Percentiles rank a stretch among this genome's conserved stretches.
Conservation (phyloP, 2,329 filamentous ascomycete genomes). For the Epichloe sp. region DNA sequence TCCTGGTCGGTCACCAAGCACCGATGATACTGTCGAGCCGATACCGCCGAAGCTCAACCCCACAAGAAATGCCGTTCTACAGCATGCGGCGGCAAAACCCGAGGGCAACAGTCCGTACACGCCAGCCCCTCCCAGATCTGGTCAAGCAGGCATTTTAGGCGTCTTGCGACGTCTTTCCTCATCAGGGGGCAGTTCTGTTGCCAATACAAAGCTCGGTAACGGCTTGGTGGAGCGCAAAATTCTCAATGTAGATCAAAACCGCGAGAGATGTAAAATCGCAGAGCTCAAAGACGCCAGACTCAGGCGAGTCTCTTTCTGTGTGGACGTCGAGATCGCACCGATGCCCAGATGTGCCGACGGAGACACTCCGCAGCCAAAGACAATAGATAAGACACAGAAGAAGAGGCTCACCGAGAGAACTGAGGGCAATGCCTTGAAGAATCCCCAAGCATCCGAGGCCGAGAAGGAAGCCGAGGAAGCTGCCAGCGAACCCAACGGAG, state of each 20-base stretch:
- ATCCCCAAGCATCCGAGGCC: conserved; percentile 45
- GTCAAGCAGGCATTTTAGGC: conserved; percentile 61
- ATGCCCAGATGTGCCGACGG: conserved; percentile 64
- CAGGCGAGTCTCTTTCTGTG: conserved; percentile 82
- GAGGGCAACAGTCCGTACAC: conserved; percentile 55
- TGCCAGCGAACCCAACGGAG: background rate
- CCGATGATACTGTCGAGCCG: conserved; percentile 21
- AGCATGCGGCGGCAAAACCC: conserved; percentile 37
- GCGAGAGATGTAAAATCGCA: conserved; percentile 65
- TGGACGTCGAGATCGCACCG: conserved; percentile 92
- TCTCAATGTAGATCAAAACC: conserved; percentile 70
- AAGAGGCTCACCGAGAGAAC: conserved; percentile 53
- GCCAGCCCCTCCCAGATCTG: conserved; percentile 58
- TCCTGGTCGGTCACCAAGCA: conserved; percentile 11
- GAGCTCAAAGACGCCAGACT: conserved; percentile 74
- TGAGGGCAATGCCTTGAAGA: conserved; percentile 63
- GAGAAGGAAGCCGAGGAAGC: conserved; percentile 23
- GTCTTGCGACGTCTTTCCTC: conserved; percentile 75
- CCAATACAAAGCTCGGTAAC: conserved; percentile 29
- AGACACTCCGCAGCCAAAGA: conserved; percentile 26
- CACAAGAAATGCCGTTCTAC: conserved; percentile 45
- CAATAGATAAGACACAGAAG: conserved; percentile 40
- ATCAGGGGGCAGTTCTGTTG: conserved; percentile 30
- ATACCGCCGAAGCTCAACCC: conserved; percentile 35
- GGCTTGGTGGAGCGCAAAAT: conserved; percentile 68